Percentiles rank a stretch among this genome's conserved stretches.
These are phyloP conservation scores for Calocybe gangraenosa DNA, from an alignment of 768 basidiomycete species.

Conservation along the genomic window DNA sequence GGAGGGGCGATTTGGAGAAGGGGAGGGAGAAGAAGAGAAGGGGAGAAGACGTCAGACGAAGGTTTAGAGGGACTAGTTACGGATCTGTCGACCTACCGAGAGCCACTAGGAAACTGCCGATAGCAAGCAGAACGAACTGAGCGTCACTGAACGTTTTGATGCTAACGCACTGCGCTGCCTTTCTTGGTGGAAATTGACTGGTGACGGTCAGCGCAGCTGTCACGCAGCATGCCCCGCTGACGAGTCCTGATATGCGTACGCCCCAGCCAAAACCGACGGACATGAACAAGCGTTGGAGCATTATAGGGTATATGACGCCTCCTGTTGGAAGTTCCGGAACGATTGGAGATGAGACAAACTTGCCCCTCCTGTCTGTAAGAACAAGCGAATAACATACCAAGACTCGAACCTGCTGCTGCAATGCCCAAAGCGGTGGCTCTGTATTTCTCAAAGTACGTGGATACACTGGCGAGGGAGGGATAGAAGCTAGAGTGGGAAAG, in stretches of 20 bases:
- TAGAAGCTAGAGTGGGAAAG: slow-evolving; percentile 50
- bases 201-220: slow-evolving; percentile 45
- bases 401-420: slow-evolving; percentile 64
- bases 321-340: slow-evolving; percentile 30
- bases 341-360: too few species aligned
- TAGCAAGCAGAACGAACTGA: slow-evolving; percentile 48
- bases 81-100: slow-evolving; percentile 47
- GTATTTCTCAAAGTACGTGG: slow-evolving; percentile 60
- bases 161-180: slow-evolving; percentile 17
- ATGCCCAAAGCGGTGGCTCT: slow-evolving; percentile 72
- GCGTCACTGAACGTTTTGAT: slow-evolving; percentile 41
- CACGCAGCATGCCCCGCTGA: slow-evolving; percentile 44
- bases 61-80: neutral
- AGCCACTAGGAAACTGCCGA: slow-evolving; percentile 55
- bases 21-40: too few species aligned
- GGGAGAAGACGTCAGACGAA: slow-evolving; percentile 4
- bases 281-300: slow-evolving; percentile 54
- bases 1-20: too few species aligned
- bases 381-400: slow-evolving; percentile 34
- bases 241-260: slow-evolving; percentile 52
- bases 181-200: slow-evolving; percentile 24
- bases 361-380: neutral
- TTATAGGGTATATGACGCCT: slow-evolving; percentile 65
- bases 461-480: slow-evolving; percentile 61
- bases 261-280: slow-evolving; percentile 59